Conservation (phyloP, 257 asterid species). For the Oldenlandia corymbosa region DNA sequence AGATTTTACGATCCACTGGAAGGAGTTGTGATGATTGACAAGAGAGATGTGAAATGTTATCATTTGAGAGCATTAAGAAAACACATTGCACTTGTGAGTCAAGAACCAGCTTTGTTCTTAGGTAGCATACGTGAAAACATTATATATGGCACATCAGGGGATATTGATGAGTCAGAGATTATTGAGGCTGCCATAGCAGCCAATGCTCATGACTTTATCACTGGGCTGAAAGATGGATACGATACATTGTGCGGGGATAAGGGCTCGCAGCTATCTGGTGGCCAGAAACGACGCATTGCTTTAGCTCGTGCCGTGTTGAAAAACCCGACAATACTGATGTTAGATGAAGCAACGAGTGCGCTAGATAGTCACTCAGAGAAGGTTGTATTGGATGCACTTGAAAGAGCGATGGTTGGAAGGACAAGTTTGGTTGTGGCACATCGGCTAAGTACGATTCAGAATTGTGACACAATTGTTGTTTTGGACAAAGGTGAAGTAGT, state of each 20-base stretch:
- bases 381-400: slow-evolving; percentile 73
- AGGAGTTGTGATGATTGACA: slow-evolving; percentile 60
- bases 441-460: slow-evolving; percentile 62
- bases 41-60: slow-evolving; percentile 54
- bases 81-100: slow-evolving; percentile 72
- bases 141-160: slow-evolving; percentile 49
- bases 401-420: slow-evolving; percentile 68
- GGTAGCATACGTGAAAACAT: slow-evolving; percentile 63
- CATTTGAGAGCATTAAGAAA: slow-evolving; percentile 52
- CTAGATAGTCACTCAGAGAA: slow-evolving; percentile 73
- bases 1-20: slow-evolving; percentile 63
- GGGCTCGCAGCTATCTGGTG: slow-evolving; percentile 78
- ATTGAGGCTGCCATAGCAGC: slow-evolving; percentile 70
- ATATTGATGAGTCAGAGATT: slow-evolving; percentile 43
- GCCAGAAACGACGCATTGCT: slow-evolving; percentile 81
- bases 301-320: slow-evolving; percentile 69
- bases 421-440: slow-evolving; percentile 85
- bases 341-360: slow-evolving; percentile 89
- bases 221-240: slow-evolving; percentile 58
- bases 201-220: slow-evolving; percentile 73
- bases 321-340: slow-evolving; percentile 52
- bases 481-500: slow-evolving; percentile 64
- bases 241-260: slow-evolving; percentile 71
- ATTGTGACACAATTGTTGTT: slow-evolving; percentile 62
- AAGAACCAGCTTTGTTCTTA: slow-evolving; percentile 68